Conservation (phyloP, 164 flowering plant genomes). For the Annona squamosa region DNA sequence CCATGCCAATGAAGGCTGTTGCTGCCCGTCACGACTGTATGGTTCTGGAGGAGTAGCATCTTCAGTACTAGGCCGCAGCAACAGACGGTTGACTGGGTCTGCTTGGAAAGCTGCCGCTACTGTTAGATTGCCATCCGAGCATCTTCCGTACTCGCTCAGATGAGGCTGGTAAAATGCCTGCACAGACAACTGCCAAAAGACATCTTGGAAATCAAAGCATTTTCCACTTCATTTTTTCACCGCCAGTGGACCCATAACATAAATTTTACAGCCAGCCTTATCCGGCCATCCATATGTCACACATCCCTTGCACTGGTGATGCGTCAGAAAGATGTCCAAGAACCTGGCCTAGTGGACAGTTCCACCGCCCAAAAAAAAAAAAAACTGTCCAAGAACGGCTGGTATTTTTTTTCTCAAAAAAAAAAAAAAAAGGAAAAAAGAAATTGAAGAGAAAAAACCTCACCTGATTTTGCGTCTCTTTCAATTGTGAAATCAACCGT, state of each 20-base stretch:
- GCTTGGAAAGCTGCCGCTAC: neutral
- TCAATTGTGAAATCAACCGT: conserved; percentile 6
- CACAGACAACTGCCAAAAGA: neutral
- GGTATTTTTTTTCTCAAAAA: too few species aligned
- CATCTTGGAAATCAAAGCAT: neutral
- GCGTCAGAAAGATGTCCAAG: too few species aligned
- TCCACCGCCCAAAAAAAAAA: neutral
- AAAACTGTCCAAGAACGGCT: too few species aligned
- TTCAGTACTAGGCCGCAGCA: neutral
- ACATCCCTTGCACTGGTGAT: too few species aligned
- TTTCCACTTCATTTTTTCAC: too few species aligned
- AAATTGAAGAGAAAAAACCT: neutral
- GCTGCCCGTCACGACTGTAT: conserved; percentile 1
- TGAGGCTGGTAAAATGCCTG: neutral
- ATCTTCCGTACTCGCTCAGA: conserved; percentile 3
- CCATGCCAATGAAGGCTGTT: neutral
- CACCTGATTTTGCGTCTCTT: conserved; percentile 27
- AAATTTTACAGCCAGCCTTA: too few species aligned
- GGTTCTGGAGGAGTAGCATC: neutral
- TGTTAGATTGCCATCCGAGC: neutral
- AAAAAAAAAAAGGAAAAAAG: neutral
- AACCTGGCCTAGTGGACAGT: too few species aligned
- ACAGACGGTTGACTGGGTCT: conserved; percentile 7
- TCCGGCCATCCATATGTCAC: too few species aligned
- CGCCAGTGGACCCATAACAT: too few species aligned